A percentile compares a stretch with the other conserved stretches of the same genome.
Evolutionary conservation across 2,329 filamentous ascomycete genomes (phyloP).

Genomic region (Lojkania enalia): DNA sequence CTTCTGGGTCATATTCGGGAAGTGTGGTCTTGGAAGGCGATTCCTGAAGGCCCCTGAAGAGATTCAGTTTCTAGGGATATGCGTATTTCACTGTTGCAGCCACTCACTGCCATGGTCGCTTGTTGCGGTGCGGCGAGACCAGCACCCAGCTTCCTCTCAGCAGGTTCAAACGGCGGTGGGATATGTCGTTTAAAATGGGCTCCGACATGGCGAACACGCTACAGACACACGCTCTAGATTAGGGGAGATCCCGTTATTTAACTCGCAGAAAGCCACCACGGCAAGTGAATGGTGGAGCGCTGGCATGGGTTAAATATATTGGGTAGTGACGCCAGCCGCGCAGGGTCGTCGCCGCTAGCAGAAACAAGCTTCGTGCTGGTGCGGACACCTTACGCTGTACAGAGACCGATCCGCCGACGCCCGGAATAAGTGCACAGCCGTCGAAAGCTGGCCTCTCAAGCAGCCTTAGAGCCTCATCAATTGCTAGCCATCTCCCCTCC

Average conservation of each 20-base stretch:
- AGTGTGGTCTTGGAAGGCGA: slow-evolving; percentile 51
- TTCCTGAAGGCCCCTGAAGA: slow-evolving; percentile 53
- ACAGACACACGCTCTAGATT: not conserved
- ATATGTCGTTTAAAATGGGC: slow-evolving; percentile 78
- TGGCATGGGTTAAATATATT: slow-evolving; percentile 6
- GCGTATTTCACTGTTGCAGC: not conserved
- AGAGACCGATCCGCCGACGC: slow-evolving; percentile 23
- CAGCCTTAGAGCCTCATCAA: slow-evolving; percentile 33
- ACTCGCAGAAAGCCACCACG: not conserved
- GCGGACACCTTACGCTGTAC: slow-evolving; percentile 28
- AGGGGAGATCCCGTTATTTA: not conserved
- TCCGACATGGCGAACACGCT: slow-evolving; percentile 47
- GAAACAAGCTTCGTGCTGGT: slow-evolving; percentile 23
- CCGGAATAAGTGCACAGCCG: slow-evolving; percentile 1
- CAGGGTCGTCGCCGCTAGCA: slow-evolving; percentile 21
- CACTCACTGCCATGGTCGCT: slow-evolving; percentile 94
- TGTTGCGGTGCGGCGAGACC: slow-evolving; percentile 93
- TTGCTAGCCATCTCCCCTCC: slow-evolving; percentile 7
- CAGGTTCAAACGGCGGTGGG: slow-evolving; percentile 91
- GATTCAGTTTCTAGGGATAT: not conserved
- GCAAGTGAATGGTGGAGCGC: not conserved
- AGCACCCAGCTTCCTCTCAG: slow-evolving; percentile 88
- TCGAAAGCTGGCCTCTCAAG: slow-evolving; percentile 22
- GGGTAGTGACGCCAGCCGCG: slow-evolving; percentile 25
- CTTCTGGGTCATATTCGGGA: slow-evolving; percentile 76